Conservation (phyloP, 202 grass and related monocot species). For the Digitaria exilis region DNA sequence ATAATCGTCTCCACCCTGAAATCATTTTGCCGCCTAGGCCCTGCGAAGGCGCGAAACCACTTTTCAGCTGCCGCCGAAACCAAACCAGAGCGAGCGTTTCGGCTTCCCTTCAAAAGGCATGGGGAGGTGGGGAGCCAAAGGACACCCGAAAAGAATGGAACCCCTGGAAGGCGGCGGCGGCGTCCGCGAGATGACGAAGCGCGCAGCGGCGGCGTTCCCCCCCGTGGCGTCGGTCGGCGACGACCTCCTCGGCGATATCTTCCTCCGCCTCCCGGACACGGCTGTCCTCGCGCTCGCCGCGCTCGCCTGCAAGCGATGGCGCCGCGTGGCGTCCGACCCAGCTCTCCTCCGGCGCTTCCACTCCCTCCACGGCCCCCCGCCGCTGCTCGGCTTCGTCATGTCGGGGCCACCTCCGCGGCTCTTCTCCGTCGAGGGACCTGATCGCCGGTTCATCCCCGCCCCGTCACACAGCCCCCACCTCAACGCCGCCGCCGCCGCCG, state of each 20-base stretch:
- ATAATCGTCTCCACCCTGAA: too few relatives aligned
- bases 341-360: constrained; percentile 1
- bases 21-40: too few relatives aligned
- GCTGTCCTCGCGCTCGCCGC: constrained; percentile 11
- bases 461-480: background rate
- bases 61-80: too few relatives aligned
- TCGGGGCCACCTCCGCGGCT: background rate
- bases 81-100: too few relatives aligned
- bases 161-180: background rate
- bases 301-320: constrained; percentile 35
- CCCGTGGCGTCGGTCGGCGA: background rate
- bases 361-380: background rate
- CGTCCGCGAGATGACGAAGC: constrained; percentile 12
- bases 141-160: background rate
- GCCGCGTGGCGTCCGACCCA: background rate
- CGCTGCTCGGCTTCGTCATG: constrained; percentile 4
- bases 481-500: background rate
- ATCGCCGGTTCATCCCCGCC: background rate
- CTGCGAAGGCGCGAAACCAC: too few relatives aligned
- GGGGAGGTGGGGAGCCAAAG: too few relatives aligned
- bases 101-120: too few relatives aligned
- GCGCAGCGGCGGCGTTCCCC: background rate
- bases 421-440: background rate
- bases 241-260: constrained; percentile 16
- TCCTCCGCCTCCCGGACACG: constrained; percentile 24